Base-by-base conservation (phyloP, 2,329 filamentous ascomycete species). In the Alternaria burnsii region DNA sequence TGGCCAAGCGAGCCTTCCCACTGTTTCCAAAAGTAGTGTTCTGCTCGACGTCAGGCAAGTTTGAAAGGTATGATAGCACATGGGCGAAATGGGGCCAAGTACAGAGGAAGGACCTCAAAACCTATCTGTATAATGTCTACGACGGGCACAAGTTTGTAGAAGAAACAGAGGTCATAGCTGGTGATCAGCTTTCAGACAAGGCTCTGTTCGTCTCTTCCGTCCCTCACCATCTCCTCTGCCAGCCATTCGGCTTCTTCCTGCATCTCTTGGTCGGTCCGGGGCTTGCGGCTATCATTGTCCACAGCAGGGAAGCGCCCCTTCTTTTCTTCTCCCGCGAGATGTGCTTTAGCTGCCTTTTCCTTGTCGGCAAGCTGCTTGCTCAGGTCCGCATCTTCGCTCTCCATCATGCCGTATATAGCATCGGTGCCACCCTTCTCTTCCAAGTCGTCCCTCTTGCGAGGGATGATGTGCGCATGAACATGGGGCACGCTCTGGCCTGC, bases 401-500 rank as follows among this genome's bases (percentile, higher is more conserved):
- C 92, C 83, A 99, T 86, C 80, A 88, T 85, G 64, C 88, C 87
- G 80, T 99, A 98, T 52, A 99, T 86, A 61, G 87, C 87, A 79
- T 97, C 94, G 9, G 83, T 86, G 50, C 87, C 84, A 11, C 86
- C 83, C 65, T 82, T 75, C 77, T 84, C 75, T 55, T 88, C 84
- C 40, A 88, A 73, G 78, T 90, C 88, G 9, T 81, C 85, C 59
- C 81, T 82, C 59, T 82, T 82, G 36, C 94, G 83, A 20, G 94
- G 94, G 55, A 97, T 94, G 50, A 97, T 87, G 81, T 99, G 95
- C 26, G 93, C 91, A 80, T 99, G 95, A 14, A 97, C 88, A 80
- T 99, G 95, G 9, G 92, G 85, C 44, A 99, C 94, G 58, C 93
- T 97, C 85, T 99, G 95, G 0, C 95, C 95, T 1, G 95, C 93